Conservation (phyloP, 495 filamentous ascomycete species). For the Stereocaulon alpinum region DNA sequence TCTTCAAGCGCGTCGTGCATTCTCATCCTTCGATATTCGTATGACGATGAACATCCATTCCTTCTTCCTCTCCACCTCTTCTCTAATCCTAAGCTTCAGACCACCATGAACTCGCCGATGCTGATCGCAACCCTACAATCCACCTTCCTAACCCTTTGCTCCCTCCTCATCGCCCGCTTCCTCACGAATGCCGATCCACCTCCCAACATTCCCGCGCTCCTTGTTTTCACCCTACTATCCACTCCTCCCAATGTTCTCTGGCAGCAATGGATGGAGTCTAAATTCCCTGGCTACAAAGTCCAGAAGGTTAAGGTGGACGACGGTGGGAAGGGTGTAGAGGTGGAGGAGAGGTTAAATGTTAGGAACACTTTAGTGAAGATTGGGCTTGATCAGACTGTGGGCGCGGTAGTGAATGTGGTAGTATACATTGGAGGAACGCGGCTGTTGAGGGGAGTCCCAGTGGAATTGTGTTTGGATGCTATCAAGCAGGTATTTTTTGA, state of each 20-base stretch:
- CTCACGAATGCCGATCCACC: slow-evolving; percentile 23
- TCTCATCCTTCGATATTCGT: too few species aligned
- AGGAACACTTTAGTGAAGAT: slow-evolving; percentile 73
- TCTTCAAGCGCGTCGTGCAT: not conserved
- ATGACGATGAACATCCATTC: too few species aligned
- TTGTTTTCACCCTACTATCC: slow-evolving; percentile 61
- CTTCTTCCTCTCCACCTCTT: too few species aligned
- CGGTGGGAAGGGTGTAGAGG: slow-evolving; percentile 23
- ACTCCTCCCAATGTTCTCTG: slow-evolving; percentile 83
- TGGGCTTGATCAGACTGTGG: slow-evolving; percentile 69
- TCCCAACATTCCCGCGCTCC: slow-evolving; percentile 59
- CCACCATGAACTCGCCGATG: slow-evolving; percentile 42
- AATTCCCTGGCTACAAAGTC: slow-evolving; percentile 37
- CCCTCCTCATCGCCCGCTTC: slow-evolving; percentile 60
- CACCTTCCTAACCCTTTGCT: slow-evolving; percentile 57
- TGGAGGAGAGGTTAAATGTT: slow-evolving; percentile 40
- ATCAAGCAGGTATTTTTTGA: slow-evolving; percentile 29
- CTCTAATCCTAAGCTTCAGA: not conserved
- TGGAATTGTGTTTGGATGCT: slow-evolving; percentile 24
- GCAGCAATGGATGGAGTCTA: slow-evolving; percentile 53
- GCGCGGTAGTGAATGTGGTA: slow-evolving; percentile 65
- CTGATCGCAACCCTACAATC: slow-evolving; percentile 59
- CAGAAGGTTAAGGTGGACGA: slow-evolving; percentile 22
- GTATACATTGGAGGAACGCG: slow-evolving; percentile 57
- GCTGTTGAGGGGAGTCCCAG: slow-evolving; percentile 36